These are phyloP conservation scores for Fabrea salina DNA, from an alignment of 169 alveolate genomes.

Conservation along the genomic window DNA sequence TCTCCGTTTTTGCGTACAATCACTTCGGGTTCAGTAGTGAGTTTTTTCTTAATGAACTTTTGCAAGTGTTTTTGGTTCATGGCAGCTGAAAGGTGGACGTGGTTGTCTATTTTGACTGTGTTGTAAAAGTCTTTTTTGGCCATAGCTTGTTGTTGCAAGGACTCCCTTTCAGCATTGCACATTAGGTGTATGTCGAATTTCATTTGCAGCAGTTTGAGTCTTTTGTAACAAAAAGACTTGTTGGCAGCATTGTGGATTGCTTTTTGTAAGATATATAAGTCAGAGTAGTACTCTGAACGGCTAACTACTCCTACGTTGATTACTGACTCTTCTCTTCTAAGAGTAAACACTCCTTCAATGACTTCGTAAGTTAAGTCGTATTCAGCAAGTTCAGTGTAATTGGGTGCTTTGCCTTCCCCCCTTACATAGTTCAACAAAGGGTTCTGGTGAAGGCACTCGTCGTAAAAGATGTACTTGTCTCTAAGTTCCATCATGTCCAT, in stretches of 20 bases:
- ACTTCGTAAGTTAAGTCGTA: background rate
- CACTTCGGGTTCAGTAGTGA: slow-evolving; percentile 25
- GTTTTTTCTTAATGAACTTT: slow-evolving; percentile 78
- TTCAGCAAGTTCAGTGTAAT: background rate
- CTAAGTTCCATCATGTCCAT: slow-evolving; percentile 21
- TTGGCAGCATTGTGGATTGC: slow-evolving; percentile 50
- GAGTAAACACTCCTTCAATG: background rate
- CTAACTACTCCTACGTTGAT: background rate
- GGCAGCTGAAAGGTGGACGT: slow-evolving; percentile 90
- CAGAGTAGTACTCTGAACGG: slow-evolving; percentile 8
- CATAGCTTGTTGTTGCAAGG: slow-evolving; percentile 54
- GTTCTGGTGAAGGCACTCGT: background rate
- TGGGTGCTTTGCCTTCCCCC: too few relatives aligned
- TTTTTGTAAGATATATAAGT: background rate
- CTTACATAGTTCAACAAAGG: too few relatives aligned
- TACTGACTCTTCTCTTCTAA: background rate
- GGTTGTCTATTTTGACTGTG: slow-evolving; percentile 91
- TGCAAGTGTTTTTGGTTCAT: slow-evolving; percentile 88
- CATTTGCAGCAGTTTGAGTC: slow-evolving; percentile 61
- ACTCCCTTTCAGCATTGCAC: slow-evolving; percentile 70
- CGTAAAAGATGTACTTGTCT: slow-evolving; percentile 17
- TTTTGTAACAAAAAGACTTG: slow-evolving; percentile 62
- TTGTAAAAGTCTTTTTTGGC: slow-evolving; percentile 88
- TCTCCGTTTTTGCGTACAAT: background rate
- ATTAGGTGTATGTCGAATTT: slow-evolving; percentile 63